Evolutionary conservation across 768 basidiomycete genomes (phyloP), one percentile per base, ranked within the genome.

Genomic region (Tulasnella calospora): DNA sequence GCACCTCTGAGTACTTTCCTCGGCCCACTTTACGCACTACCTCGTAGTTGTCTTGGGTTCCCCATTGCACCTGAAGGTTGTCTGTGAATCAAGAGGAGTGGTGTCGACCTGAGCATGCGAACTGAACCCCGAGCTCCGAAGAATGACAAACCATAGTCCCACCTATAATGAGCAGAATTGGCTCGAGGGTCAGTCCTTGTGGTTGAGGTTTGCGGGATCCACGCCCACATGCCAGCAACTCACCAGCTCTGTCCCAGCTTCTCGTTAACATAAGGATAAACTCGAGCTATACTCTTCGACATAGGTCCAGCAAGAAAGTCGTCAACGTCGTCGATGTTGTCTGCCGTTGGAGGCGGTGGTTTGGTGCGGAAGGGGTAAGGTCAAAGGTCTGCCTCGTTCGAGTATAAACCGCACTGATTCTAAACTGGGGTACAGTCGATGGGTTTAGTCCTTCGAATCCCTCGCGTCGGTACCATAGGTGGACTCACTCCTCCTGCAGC

Each of bases 1-100:
- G 74, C 80, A 89, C 90, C 86, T 90, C 90, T 33, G 89, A 90
- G 82, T 91, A 91, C 82, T 90, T 89, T 74, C 90, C 91, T 55
- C 91, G 86, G 38, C 91, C 91, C 46, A 92, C 85, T 79, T 90
- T 88, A 76, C 88, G 85, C 73, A 90, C 86, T 78, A 92, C 87
- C 82, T 92, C 90, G 83, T 92, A 92, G 46, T 89, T 88, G 77
- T 91, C 90, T 79, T 90, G 88, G n/a, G 85, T 81, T 76, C 90
- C 90, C 90, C 90, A 92, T 77, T 90, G 88, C 76, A 91, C 86
- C 80, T 85, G 84, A 76, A 89, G 87, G 80, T 89, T 89, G 80
- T 91, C 89, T 88, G 79, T 8, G 51, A 8, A 23, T 51, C 12
- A 51, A 46, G 47, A 36, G 33, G 78, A 44, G 30, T 17, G 27